These are phyloP conservation scores for Sapria himalayana DNA, from an alignment of 345 rosid genomes.

Conservation along the genomic window DNA sequence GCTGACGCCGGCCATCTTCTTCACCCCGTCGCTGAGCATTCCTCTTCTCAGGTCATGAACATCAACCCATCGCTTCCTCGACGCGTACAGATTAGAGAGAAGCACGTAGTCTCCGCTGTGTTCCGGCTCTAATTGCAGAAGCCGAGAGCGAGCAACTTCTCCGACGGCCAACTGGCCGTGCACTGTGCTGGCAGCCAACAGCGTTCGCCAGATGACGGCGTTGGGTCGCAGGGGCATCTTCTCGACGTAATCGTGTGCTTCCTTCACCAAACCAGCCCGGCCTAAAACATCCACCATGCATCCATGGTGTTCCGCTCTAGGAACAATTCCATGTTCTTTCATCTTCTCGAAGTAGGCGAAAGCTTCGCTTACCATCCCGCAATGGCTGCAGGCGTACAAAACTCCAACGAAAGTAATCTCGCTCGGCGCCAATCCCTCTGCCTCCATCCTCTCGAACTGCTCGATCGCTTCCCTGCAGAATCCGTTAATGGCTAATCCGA, in stretches of 20 bases:
- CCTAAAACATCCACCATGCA: conserved; percentile 82
- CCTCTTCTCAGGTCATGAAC: conserved; percentile 41
- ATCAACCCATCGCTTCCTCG: conserved; percentile 51
- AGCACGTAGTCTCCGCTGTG: conserved; percentile 70
- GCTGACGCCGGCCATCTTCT: conserved; percentile 54
- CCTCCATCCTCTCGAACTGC: conserved; percentile 35
- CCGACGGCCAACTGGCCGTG: conserved; percentile 42
- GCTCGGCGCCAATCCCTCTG: conserved; percentile 23
- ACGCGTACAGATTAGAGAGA: conserved; percentile 64
- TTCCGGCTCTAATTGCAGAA: conserved; percentile 42
- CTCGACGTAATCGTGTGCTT: conserved; percentile 32
- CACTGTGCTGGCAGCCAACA: conserved; percentile 49
- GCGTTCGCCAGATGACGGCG: conserved; percentile 62
- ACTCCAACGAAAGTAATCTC: conserved; percentile 68
- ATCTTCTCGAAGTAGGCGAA: conserved; percentile 39
- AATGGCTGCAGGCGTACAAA: conserved; percentile 76
- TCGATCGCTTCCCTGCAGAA: conserved; percentile 51
- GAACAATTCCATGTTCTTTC: conserved; percentile 36
- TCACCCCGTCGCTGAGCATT: conserved; percentile 40
- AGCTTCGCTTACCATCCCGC: conserved; percentile 67
- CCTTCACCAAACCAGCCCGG: conserved; percentile 51
- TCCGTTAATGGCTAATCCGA: conserved; percentile 75
- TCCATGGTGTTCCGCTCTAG: conserved; percentile 71
- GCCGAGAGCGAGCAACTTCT: conserved; percentile 29
- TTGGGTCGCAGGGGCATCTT: conserved; percentile 49